These are phyloP conservation scores for Lachnellula suecica DNA, from an alignment of 2,329 filamentous ascomycete species.

Conservation along the genomic window DNA sequence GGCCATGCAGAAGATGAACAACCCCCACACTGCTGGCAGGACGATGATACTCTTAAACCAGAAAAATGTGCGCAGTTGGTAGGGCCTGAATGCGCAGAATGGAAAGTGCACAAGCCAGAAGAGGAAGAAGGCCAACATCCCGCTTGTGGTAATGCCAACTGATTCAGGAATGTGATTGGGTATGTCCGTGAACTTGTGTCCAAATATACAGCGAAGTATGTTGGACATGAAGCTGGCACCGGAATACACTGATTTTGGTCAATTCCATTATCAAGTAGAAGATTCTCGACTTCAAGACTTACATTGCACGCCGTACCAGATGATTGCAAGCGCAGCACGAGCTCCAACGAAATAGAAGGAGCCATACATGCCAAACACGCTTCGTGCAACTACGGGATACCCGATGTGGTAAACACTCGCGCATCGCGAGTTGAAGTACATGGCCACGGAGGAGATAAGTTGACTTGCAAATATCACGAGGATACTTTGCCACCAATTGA, in stretches of 20 bases:
- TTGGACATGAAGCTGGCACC: background rate
- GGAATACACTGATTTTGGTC: background rate
- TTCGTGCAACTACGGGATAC: constrained; percentile 36
- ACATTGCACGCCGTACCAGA: constrained; percentile 65
- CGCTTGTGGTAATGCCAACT: constrained; percentile 38
- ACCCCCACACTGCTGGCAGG: constrained; percentile 36
- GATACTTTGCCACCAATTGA: constrained; percentile 43
- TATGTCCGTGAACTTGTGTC: constrained; percentile 36
- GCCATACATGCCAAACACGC: constrained; percentile 45
- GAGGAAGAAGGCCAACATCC: constrained; percentile 49
- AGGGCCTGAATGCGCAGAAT: constrained; percentile 43
- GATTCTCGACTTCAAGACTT: constrained; percentile 39
- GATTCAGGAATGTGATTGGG: constrained; percentile 37
- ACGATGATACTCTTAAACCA: constrained; percentile 42
- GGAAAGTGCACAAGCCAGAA: constrained; percentile 55
- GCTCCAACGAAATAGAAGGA: constrained; percentile 40
- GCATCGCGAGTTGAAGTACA: constrained; percentile 44
- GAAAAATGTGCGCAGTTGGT: constrained; percentile 45
- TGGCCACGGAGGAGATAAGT: constrained; percentile 40
- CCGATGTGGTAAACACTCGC: constrained; percentile 43
- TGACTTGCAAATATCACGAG: constrained; percentile 44
- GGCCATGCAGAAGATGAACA: constrained; percentile 41
- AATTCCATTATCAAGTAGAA: background rate
- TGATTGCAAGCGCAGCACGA: constrained; percentile 44
- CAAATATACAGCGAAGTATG: constrained; percentile 46